phyloP scores from a whole-genome alignment of 2,329 filamentous ascomycete genomes.

The Trichocomaceae sp. region DNA sequence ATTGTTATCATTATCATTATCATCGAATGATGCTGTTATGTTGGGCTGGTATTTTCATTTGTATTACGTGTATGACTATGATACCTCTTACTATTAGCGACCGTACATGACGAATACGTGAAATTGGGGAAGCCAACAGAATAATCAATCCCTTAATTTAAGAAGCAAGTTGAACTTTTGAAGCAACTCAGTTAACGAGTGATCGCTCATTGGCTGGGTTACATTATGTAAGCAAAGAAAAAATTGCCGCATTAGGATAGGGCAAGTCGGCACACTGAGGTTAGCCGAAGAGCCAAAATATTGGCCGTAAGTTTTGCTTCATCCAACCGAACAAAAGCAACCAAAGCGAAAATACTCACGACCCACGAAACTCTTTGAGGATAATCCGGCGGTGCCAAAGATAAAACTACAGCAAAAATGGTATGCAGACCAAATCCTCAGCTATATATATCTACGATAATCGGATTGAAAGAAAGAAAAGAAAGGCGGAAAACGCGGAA shows the following conservation, averaged over 20 bases:
- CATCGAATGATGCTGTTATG: constrained; percentile 15
- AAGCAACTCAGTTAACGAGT: not conserved
- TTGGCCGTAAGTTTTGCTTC: not conserved
- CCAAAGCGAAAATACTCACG: not conserved
- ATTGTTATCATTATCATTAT: constrained; percentile 7
- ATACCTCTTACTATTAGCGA: constrained; percentile 29
- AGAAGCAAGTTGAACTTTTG: not conserved
- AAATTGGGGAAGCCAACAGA: not conserved
- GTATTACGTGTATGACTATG: constrained; percentile 38
- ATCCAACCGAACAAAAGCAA: constrained; percentile 9
- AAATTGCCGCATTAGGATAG: constrained; percentile 8
- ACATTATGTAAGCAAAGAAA: not conserved
- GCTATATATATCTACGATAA: not conserved
- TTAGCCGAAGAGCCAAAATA: constrained; percentile 11
- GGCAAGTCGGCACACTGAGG: constrained; percentile 11
- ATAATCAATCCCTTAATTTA: too few relatives aligned
- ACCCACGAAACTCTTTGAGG: constrained; percentile 43
- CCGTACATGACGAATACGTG: constrained; percentile 6
- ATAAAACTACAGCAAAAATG: constrained; percentile 39
- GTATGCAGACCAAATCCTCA: constrained; percentile 26
- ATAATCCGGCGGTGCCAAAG: constrained; percentile 43
- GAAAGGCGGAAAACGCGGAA: not conserved
- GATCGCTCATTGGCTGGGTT: not conserved
- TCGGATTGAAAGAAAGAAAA: not conserved
- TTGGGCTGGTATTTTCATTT: constrained; percentile 26